Evolutionary conservation across 108 stramenopile genomes (phyloP), one percentile per base, ranked within the genome.

Genomic region (Skeletonema menzelii): DNA sequence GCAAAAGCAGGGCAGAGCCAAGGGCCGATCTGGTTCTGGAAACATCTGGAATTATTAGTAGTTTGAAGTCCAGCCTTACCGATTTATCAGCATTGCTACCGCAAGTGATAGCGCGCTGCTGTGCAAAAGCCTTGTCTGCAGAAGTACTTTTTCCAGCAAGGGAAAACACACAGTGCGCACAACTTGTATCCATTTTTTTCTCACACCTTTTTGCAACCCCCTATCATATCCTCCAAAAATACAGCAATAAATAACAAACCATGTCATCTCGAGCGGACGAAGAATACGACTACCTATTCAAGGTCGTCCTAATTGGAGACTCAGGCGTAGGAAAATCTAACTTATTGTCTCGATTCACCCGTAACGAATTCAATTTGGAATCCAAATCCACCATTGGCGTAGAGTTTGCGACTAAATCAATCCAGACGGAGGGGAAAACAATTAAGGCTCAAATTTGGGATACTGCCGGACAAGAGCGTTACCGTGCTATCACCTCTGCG

Each of bases 361-460:
- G 98, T 15, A 97, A 99, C 68, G 99, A 99, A 80, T 99, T 99
- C 87, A 99, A 97, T 83, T 77, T 99, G 24, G 99, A 99, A 70
- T 94, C 92, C 61, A 99, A 99, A 68, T 93, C 95, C 15, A 99
- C 98, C 58, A 99, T 99, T 74, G 99, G 99, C 27, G 98, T 99
- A 13, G 98, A 99, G 76, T 99, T 99, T 75, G 98, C 98, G 8
- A 98, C 97, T 56, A 98, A 98, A 72, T 91, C 85, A 34, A 95
- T 97, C 61, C 90, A 95, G 72, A 87, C 92, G 27, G 95, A 98
- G 70, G 96, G 91, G 27, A 97, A 97, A 79, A 94, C 91, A 8
- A 95, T 96, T 79, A 97, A 99, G 88, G 95, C 97, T 20, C 98
- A 99, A 55, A 99, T 99, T 63, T 99, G 98, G 98, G 98, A 99